These are phyloP conservation scores for Xanthoceras sorbifolium DNA, from an alignment of 345 rosid genomes.

Conservation along the genomic window DNA sequence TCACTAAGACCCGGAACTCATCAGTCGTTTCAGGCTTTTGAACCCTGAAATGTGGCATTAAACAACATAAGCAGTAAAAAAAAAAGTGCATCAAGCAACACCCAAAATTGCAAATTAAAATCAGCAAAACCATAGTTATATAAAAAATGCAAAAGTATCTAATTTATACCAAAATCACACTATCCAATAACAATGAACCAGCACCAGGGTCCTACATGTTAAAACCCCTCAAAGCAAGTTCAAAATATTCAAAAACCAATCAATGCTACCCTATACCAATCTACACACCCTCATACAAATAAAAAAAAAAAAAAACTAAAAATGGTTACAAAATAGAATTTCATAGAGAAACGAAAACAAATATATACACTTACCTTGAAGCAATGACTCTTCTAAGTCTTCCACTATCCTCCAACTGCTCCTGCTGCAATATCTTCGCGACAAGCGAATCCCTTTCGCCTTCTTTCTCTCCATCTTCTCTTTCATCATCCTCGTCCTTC, in stretches of 20 bases:
- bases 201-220: not conserved
- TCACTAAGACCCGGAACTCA: conserved; percentile 54
- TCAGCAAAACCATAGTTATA: not conserved
- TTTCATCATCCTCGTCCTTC: conserved; percentile 39
- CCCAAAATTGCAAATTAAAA: not conserved
- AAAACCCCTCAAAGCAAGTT: not conserved
- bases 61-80: conserved; percentile 19
- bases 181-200: not conserved
- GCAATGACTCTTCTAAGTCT: conserved; percentile 69
- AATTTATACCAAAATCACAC: not conserved
- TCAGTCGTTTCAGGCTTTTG: conserved; percentile 56
- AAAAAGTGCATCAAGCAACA: not conserved
- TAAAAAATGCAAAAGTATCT: not conserved
- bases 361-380: conserved; percentile 49
- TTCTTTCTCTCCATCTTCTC: conserved; percentile 46
- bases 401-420: conserved; percentile 91
- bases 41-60: conserved; percentile 50
- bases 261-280: not conserved
- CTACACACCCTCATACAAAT: not conserved
- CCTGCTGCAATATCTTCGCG: conserved; percentile 65
- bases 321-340: not conserved
- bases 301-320: not conserved
- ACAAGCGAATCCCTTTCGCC: conserved; percentile 63
- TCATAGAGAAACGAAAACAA: not conserved
- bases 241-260: too few species aligned